phyloP scores from a whole-genome alignment of 106 monocot genomes.

The Acanthochlamys bracteata region DNA sequence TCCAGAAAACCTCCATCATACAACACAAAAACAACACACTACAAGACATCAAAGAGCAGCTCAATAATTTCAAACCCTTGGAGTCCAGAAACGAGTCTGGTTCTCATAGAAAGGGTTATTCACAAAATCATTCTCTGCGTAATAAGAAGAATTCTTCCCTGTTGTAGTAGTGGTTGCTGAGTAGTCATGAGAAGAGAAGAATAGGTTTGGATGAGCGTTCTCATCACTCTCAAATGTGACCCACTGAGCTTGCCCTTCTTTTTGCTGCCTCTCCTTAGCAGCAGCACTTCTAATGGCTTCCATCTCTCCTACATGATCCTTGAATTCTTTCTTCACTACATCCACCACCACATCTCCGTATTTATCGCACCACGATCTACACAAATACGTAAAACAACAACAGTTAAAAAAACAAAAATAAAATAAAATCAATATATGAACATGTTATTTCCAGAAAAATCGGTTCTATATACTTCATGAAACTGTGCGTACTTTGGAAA shows the following conservation, averaged over 20 bases:
- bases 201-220: slow-evolving; percentile 61
- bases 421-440: too few relatives aligned
- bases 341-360: slow-evolving; percentile 59
- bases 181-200: slow-evolving; percentile 13
- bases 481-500: slow-evolving; percentile 36
- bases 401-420: background rate
- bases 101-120: slow-evolving; percentile 28
- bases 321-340: slow-evolving; percentile 73
- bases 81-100: slow-evolving; percentile 26
- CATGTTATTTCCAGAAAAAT: too few relatives aligned
- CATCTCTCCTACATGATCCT: slow-evolving; percentile 64
- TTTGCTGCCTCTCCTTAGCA: slow-evolving; percentile 7
- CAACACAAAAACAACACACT: too few relatives aligned
- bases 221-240: slow-evolving; percentile 31
- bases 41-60: too few relatives aligned
- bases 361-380: slow-evolving; percentile 62
- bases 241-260: slow-evolving; percentile 5
- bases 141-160: too few relatives aligned
- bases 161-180: too few relatives aligned
- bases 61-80: slow-evolving; percentile 10
- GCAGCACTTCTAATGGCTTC: slow-evolving; percentile 20
- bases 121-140: slow-evolving; percentile 5
- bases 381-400: background rate
- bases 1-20: too few relatives aligned
- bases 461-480: too few relatives aligned